Evolutionary conservation across 345 rosid species (phyloP), one percentile per base, ranked within the genome.

Genomic region (Brassica cretica): DNA sequence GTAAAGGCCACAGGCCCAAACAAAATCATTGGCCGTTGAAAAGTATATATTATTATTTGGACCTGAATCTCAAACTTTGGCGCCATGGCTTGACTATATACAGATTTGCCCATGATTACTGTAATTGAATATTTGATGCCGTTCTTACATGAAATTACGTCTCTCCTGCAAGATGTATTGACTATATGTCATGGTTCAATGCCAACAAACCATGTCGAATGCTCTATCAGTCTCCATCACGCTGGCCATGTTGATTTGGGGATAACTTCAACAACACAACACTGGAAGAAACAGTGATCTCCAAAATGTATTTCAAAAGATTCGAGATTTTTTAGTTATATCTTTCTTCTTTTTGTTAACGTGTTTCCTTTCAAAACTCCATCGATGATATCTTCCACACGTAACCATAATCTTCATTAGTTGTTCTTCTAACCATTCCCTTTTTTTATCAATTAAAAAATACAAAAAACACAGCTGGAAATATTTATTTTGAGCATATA

Each of bases 191-290:
- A 33, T 33, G 7, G 37, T 33, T 33, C 7, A 41, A 10, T 37
- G 11, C 44, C 44, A 37, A 37, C 3, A 10, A 41, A 41, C 49
- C 49, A 46, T 32, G 30, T 76, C 60, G 2, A 68, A 35, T 46
- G 32, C 15, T 60, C 30, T 61, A 27, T 9, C 4, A 30, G 29
- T 30, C 73, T 12, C 15, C 46, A 69, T 69, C 35, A 0, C 41
- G 70, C 64, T 33, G 64, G 12, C 75, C 80, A 70, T 37, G 75
- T 70, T 56, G n/a, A 76, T 27, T 56, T 63, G 58, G 3, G 3
- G 4, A 53, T 53, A 39, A 70, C 80, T 70, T 63, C 65, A 53
- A 25, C 75, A 21, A 62, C 58, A 70, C 69, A 1, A 16, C 14
- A 41, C 51, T 21, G 0, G 35, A 18, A 76, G 8, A 61, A 12